Evolutionary conservation across 2,329 filamentous ascomycete species (phyloP), one percentile per base, ranked within the genome.

Genomic region (Aotearoamyces nothofagi): DNA sequence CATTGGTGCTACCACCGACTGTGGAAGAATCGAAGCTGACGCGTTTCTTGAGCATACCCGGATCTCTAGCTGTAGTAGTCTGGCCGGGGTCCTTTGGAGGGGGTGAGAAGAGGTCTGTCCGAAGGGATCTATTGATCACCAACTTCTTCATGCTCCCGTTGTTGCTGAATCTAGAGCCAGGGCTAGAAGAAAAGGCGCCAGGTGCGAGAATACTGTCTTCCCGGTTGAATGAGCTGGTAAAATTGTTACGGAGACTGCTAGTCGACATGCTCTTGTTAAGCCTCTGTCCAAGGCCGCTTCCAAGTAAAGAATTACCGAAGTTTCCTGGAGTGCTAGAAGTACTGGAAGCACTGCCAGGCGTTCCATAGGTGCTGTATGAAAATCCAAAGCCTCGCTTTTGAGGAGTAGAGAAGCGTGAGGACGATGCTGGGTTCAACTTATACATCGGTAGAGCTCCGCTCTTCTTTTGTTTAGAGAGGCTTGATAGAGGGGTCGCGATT

Each of bases 361-460:
- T 86, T 24, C 82, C 83, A 43, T 92, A 93, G 3, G 77, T 84
- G 39, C 84, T 92, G 55, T 94, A 94, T 2, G 79, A 84, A 51
- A 94, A 92, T 3, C 87, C 87, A 47, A 82, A 94, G 4, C 82
- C 83, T 33, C 78, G 70, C 56, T 83, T 87, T 42, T 84, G 80
- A 1, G 86, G 84, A 0, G 84, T 93, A 16, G 75, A 68, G 32
- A 86, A 75, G 26, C 84, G 78, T 13, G 78, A 78, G 6, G 80
- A 75, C 17, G 81, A 81, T 26, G 72, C 70, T 0, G 84, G 82
- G 26, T 83, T 87, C 39, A 92, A 66, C 55, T 86, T 90, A 59
- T 87, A 84, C 49, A 90, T 74, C 3, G 84, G 84, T 30, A 93
- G 56, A 24, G 87, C 79, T 7, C 80, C 78, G 39, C 69, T 74